Percentiles rank a stretch among this genome's conserved stretches.
phyloP scores from a whole-genome alignment of 805 yeast genomes.

The Pichia occidentalis region DNA sequence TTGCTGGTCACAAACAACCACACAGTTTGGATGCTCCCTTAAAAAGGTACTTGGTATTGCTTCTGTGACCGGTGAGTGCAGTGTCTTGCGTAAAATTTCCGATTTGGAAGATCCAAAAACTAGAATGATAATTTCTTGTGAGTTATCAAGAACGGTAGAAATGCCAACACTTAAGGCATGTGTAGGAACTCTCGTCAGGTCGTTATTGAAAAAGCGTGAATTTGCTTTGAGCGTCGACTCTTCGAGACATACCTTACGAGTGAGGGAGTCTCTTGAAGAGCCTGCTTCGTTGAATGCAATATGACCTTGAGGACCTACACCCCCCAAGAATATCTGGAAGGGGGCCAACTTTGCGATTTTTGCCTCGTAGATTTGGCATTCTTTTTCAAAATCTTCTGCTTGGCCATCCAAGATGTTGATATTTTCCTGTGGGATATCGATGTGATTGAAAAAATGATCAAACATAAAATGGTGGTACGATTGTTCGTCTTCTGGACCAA shows the following conservation, averaged over 20 bases:
- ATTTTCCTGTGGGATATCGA: constrained; percentile 45
- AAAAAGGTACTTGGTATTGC: constrained; percentile 45
- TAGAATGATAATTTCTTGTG: constrained; percentile 45
- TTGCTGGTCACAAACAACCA: constrained; percentile 41
- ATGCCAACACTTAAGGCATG: constrained; percentile 51
- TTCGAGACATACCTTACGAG: constrained; percentile 43
- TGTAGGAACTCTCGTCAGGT: constrained; percentile 41
- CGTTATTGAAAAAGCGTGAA: constrained; percentile 44
- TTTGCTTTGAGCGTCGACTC: constrained; percentile 47
- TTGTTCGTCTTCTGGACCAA: constrained; percentile 41
- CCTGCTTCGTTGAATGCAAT: constrained; percentile 57
- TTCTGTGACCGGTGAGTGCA: constrained; percentile 35
- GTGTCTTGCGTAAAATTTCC: constrained; percentile 41
- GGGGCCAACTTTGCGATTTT: constrained; percentile 42
- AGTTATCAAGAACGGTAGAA: constrained; percentile 49
- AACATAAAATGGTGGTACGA: constrained; percentile 55
- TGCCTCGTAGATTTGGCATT: constrained; percentile 43
- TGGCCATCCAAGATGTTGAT: constrained; percentile 51
- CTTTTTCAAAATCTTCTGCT: constrained; percentile 37
- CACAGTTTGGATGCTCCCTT: constrained; percentile 39
- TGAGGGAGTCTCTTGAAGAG: constrained; percentile 37
- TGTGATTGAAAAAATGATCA: constrained; percentile 47
- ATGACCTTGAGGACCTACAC: constrained; percentile 57
- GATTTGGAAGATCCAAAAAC: constrained; percentile 44
- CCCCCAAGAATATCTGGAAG: constrained; percentile 50